phyloP scores from a whole-genome alignment of 2,329 filamentous ascomycete species.

The Fusarium subglutinans region DNA sequence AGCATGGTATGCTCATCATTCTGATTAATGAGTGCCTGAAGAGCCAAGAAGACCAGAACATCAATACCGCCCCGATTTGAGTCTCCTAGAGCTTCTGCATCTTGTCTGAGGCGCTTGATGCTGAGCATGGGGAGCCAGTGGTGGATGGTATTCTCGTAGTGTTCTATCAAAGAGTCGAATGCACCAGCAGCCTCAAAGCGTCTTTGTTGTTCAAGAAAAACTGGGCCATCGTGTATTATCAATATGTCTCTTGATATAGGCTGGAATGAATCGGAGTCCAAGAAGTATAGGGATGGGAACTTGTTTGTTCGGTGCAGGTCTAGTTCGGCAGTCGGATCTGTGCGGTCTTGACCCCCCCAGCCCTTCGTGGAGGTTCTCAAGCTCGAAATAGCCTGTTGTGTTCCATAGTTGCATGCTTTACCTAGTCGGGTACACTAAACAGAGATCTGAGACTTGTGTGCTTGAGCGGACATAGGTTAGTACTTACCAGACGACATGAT shows the following conservation, averaged over 20 bases:
- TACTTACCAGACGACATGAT: background rate
- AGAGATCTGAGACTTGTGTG: background rate
- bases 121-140: background rate
- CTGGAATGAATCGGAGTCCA: background rate
- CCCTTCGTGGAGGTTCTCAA: too few species aligned
- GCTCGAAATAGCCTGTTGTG: too few species aligned
- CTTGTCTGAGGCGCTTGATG: background rate
- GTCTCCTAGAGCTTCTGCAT: accelerated
- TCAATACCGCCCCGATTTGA: background rate
- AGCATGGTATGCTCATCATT: background rate
- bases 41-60: background rate
- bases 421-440: background rate
- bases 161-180: background rate
- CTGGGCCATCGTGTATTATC: accelerated
- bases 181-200: background rate
- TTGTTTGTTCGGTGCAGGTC: accelerated
- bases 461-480: too few species aligned
- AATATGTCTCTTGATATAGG: background rate
- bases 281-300: background rate
- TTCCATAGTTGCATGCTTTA: background rate
- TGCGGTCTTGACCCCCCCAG: too few species aligned
- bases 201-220: background rate
- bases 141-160: background rate
- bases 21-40: background rate
- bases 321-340: too few species aligned